Evolutionary conservation across 1,284 basidiomycete genomes (phyloP).

Genomic region (Tetrapyrgos nigripes): DNA sequence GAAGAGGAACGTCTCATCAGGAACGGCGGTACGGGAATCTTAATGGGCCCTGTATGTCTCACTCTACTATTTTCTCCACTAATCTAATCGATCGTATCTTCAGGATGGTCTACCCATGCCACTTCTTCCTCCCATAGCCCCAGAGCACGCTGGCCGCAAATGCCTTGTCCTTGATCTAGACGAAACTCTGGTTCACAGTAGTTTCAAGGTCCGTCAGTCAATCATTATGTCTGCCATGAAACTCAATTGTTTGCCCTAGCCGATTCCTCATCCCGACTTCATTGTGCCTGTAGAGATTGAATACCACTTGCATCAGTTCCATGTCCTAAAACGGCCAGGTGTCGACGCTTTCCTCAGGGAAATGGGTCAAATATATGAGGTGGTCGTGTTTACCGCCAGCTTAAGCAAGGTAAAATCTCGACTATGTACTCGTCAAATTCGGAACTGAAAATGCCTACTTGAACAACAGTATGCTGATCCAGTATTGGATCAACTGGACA

Average conservation of each 20-base stretch:
- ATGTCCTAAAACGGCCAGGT: constrained; percentile 98
- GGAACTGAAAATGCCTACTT: constrained; percentile 16
- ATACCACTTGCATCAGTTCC: constrained; percentile 97
- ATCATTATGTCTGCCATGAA: not conserved
- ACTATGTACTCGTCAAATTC: constrained; percentile 8
- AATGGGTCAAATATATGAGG: constrained; percentile 98
- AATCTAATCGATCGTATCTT: constrained; percentile 2
- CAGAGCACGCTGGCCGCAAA: constrained; percentile 77
- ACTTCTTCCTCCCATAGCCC: constrained; percentile 70
- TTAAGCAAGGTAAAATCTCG: constrained; percentile 80
- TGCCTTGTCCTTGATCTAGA: constrained; percentile 90
- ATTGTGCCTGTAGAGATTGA: constrained; percentile 99
- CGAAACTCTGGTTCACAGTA: constrained; percentile 88
- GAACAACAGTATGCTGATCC: constrained; percentile 92
- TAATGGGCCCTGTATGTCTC: constrained; percentile 52
- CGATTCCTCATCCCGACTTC: constrained; percentile 95
- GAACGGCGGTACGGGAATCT: constrained; percentile 58
- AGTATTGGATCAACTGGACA: constrained; percentile 95
- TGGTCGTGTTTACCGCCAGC: constrained; percentile 98
- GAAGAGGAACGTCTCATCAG: constrained; percentile 56
- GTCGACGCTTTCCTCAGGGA: constrained; percentile 96
- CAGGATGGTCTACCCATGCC: constrained; percentile 88
- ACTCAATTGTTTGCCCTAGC: constrained; percentile 52
- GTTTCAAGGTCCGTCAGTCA: constrained; percentile 69
- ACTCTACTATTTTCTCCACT: not conserved